These are phyloP conservation scores for Lactarius vividus DNA, from an alignment of 768 basidiomycete genomes.

Conservation along the genomic window DNA sequence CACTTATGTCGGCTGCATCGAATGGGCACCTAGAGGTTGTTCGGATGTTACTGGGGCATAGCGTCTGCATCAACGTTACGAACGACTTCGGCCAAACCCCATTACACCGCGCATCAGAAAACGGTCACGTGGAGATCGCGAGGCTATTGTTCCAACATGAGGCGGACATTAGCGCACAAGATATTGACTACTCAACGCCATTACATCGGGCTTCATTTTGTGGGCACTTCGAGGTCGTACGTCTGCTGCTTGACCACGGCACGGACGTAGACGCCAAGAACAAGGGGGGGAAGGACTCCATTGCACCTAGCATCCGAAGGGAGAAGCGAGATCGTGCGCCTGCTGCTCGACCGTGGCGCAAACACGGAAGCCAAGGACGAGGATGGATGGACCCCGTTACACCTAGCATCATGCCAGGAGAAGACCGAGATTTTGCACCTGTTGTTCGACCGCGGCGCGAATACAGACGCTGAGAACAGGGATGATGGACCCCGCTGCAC, in stretches of 20 bases:
- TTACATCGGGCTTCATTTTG: background rate
- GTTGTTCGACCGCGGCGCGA: too few species aligned
- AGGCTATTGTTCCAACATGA: background rate
- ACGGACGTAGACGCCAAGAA: too few species aligned
- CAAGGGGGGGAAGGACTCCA: too few species aligned
- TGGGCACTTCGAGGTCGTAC: background rate
- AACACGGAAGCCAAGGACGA: too few species aligned
- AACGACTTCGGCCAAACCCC: background rate
- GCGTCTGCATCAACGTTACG: background rate
- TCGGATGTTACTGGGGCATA: background rate
- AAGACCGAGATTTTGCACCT: too few species aligned
- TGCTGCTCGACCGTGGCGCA: too few species aligned
- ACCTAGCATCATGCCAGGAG: too few species aligned
- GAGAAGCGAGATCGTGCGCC: too few species aligned
- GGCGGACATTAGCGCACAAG: background rate
- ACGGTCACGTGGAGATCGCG: background rate
- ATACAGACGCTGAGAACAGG: background rate
- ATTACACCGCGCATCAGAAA: background rate
- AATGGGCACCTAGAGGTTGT: background rate
- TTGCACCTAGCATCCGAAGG: too few species aligned
- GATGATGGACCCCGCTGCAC: background rate
- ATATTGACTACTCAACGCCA: background rate
- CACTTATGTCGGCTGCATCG: background rate
- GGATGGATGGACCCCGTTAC: too few species aligned
- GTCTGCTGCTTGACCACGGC: too few species aligned